phyloP scores from a whole-genome alignment of 192 early-diverging fungal genomes.

The Backusella macrospora region DNA sequence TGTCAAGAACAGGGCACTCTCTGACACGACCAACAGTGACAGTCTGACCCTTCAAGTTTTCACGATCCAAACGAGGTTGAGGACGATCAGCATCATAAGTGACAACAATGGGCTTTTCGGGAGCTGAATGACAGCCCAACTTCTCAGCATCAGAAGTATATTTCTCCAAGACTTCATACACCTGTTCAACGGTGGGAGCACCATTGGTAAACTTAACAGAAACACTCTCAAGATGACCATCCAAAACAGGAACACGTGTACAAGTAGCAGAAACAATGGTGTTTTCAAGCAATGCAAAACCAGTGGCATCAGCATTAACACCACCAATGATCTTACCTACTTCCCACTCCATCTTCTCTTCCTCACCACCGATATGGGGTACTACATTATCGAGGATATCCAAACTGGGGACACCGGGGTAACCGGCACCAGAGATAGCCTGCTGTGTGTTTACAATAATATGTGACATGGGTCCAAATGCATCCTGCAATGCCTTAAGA shows the following conservation, averaged over 20 bases:
- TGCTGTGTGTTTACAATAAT: constrained; percentile 92
- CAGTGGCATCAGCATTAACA: constrained; percentile 52
- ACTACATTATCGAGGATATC: constrained; percentile 98
- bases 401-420: constrained; percentile 93
- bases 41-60: constrained; percentile 80
- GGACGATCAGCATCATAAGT: constrained; percentile 80
- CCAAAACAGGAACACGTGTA: constrained; percentile 95
- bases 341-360: constrained; percentile 97
- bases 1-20: constrained; percentile 83
- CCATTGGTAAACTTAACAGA: constrained; percentile 80
- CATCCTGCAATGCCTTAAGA: constrained; percentile 86
- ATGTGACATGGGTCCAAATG: constrained; percentile 83
- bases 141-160: constrained; percentile 85
- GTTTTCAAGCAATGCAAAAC: constrained; percentile 53
- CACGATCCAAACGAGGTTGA: constrained; percentile 92
- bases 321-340: constrained; percentile 89
- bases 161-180: constrained; percentile 67
- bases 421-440: constrained; percentile 96
- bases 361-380: constrained; percentile 93
- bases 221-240: constrained; percentile 93
- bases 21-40: constrained; percentile 94
- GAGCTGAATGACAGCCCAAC: constrained; percentile 79
- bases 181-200: constrained; percentile 76
- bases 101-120: constrained; percentile 77
- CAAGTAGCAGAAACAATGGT: constrained; percentile 92